phyloP scores from a whole-genome alignment of 176 grass and related monocot genomes.

The Eragrostis curvula region DNA sequence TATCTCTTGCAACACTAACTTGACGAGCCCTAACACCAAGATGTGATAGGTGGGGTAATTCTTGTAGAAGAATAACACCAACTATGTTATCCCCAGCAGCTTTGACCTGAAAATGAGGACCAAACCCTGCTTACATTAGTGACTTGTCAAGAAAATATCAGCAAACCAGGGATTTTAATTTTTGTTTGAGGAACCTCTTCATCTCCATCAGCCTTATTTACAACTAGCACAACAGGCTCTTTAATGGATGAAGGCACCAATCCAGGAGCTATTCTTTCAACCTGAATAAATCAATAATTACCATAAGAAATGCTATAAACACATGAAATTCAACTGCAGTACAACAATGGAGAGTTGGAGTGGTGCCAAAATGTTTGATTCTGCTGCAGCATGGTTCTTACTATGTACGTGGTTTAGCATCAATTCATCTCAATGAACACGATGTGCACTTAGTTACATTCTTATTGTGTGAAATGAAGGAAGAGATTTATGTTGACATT shows the following conservation, averaged over 20 bases:
- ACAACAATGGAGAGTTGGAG: neutral
- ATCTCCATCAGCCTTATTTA: conserved; percentile 96
- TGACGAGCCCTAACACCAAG: conserved; percentile 97
- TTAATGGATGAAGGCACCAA: conserved; percentile 62
- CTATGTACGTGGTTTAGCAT: neutral
- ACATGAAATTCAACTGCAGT: neutral
- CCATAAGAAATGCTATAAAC: conserved; percentile 31
- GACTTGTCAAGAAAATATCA: conserved; percentile 1
- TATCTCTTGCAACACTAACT: conserved; percentile 58
- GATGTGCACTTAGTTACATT: neutral
- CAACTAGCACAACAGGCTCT: conserved; percentile 74
- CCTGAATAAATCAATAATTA: conserved; percentile 53
- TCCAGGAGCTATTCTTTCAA: conserved; percentile 85
- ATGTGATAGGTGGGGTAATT: conserved; percentile 97
- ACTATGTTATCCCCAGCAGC: conserved; percentile 91
- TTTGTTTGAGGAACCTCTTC: conserved; percentile 70
- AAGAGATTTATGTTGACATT: neutral
- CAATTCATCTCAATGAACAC: neutral
- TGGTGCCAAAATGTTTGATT: neutral
- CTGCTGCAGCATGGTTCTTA: neutral
- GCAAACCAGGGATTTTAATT: conserved; percentile 17
- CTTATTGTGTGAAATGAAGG: neutral
- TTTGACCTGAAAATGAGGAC: conserved; percentile 66
- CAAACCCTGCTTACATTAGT: conserved; percentile 23
- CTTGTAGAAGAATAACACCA: conserved; percentile 89